phyloP scores from a whole-genome alignment of 2,329 filamentous ascomycete genomes.

The Calonectria multiphialidica region DNA sequence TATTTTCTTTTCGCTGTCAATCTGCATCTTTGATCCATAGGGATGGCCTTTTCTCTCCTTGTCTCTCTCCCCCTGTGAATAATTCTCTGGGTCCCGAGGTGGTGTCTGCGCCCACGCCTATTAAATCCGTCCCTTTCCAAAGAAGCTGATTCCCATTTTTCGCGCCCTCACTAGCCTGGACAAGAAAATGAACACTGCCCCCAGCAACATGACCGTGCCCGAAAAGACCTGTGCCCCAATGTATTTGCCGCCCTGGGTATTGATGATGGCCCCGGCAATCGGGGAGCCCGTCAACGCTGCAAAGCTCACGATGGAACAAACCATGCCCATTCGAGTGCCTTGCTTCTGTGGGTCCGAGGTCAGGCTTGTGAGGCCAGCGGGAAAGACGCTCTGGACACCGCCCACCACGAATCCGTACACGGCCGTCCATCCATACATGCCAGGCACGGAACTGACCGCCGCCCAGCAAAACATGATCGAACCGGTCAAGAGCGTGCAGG shows the following conservation, averaged over 20 bases:
- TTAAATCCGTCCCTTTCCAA: not conserved
- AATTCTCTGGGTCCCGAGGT: too few relatives aligned
- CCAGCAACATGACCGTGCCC: constrained; percentile 29
- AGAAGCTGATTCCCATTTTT: constrained; percentile 11
- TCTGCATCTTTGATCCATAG: not conserved
- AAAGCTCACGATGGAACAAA: constrained; percentile 52
- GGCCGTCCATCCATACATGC: constrained; percentile 38
- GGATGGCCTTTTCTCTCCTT: not conserved
- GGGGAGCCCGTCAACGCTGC: constrained; percentile 54
- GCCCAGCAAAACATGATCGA: constrained; percentile 42
- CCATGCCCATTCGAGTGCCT: constrained; percentile 55
- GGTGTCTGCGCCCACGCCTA: not conserved
- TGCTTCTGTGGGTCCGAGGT: constrained; percentile 52
- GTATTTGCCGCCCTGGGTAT: constrained; percentile 28
- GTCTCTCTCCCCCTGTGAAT: not conserved
- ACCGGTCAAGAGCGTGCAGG: constrained; percentile 41
- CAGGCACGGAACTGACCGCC: constrained; percentile 27
- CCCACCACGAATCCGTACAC: constrained; percentile 38
- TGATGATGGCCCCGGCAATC: constrained; percentile 40
- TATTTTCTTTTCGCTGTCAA: not conserved
- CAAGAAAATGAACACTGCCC: constrained; percentile 23
- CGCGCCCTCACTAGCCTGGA: constrained; percentile 27
- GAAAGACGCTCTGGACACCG: constrained; percentile 41
- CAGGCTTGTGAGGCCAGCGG: constrained; percentile 50
- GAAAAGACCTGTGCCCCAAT: constrained; percentile 38